phyloP scores from a whole-genome alignment of 176 grass and related monocot genomes.

The Zea luxurians region DNA sequence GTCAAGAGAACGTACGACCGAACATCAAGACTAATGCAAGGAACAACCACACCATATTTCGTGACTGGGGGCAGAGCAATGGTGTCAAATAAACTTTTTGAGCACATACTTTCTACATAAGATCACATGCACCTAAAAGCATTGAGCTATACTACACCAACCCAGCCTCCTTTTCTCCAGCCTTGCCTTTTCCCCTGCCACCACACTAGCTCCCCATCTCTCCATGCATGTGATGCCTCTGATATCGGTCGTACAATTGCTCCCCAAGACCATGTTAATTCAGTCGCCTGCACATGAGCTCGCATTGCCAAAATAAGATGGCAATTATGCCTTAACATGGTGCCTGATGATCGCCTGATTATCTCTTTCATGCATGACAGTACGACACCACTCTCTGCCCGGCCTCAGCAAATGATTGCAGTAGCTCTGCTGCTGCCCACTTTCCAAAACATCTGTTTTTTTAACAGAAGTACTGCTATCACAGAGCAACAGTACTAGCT shows the following conservation, averaged over 20 bases:
- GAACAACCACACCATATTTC: background rate
- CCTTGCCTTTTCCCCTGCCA: slow-evolving; percentile 25
- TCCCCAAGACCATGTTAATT: slow-evolving; percentile 34
- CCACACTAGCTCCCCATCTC: slow-evolving; percentile 38
- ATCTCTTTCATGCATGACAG: slow-evolving; percentile 16
- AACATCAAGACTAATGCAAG: no score
- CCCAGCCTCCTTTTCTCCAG: background rate
- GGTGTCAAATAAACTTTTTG: background rate
- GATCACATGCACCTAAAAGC: slow-evolving; percentile 50
- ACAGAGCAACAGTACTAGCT: background rate
- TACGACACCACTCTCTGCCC: background rate
- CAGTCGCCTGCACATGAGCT: slow-evolving; percentile 16
- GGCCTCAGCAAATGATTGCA: slow-evolving; percentile 17
- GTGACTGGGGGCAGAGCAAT: background rate
- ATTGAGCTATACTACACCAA: slow-evolving; percentile 16
- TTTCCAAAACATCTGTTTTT: background rate
- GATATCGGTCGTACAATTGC: slow-evolving; percentile 39
- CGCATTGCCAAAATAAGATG: slow-evolving; percentile 29
- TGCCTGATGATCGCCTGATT: background rate
- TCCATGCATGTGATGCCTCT: slow-evolving; percentile 43
- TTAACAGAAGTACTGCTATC: background rate
- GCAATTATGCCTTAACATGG: slow-evolving; percentile 40
- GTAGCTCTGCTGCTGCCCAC: background rate
- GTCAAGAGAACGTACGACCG: no score
- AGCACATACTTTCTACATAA: slow-evolving; percentile 21